Conservation (phyloP, 768 basidiomycete species). For the Mycena rebaudengoi region DNA sequence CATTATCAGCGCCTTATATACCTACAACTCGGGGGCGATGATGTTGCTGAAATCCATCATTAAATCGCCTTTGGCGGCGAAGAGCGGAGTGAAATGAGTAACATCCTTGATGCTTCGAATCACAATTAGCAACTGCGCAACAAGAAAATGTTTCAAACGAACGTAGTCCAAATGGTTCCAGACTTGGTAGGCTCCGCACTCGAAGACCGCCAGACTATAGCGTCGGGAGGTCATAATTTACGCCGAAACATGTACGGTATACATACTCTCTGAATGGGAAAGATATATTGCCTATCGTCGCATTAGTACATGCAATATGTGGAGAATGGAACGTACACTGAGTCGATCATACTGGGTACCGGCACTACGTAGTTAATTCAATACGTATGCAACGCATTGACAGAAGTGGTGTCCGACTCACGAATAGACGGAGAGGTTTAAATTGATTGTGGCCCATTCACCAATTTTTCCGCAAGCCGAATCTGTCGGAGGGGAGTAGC, state of each 20-base stretch:
- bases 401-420: slow-evolving; percentile 25
- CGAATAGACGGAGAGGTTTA: slow-evolving; percentile 67
- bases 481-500: slow-evolving; percentile 57
- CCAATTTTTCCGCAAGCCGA: slow-evolving; percentile 58
- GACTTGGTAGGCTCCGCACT: slow-evolving; percentile 67
- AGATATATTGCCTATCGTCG: slow-evolving; percentile 64
- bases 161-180: slow-evolving; percentile 73
- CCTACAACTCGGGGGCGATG: slow-evolving; percentile 49
- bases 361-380: slow-evolving; percentile 45
- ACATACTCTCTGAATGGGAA: slow-evolving; percentile 64
- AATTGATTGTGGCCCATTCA: slow-evolving; percentile 64
- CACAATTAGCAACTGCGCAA: slow-evolving; percentile 3
- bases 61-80: slow-evolving; percentile 60
- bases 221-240: too few species aligned
- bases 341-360: slow-evolving; percentile 68
- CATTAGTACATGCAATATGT: too few species aligned
- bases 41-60: slow-evolving; percentile 71
- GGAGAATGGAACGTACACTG: too few species aligned
- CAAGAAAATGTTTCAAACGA: slow-evolving; percentile 21
- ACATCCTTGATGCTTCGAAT: slow-evolving; percentile 63
- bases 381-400: too few species aligned
- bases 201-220: slow-evolving; percentile 73
- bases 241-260: too few species aligned
- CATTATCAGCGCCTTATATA: slow-evolving; percentile 30
- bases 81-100: slow-evolving; percentile 65